Evolutionary conservation across 2,329 filamentous ascomycete species (phyloP).

Genomic region (Arachnomyces sp.): DNA sequence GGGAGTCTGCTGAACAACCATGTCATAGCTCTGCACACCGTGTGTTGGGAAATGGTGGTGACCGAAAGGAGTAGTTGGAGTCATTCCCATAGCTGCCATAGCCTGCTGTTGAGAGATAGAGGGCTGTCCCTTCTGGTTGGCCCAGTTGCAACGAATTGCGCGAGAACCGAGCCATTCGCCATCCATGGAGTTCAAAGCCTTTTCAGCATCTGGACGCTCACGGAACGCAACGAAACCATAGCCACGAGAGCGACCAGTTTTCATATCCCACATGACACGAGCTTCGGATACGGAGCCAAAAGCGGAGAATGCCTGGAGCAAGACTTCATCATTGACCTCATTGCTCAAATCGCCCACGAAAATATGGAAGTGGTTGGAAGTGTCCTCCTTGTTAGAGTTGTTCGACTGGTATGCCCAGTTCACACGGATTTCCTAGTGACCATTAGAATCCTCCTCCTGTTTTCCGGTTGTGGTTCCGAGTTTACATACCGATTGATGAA

Average conservation of each 20-base stretch:
- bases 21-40: constrained; percentile 93
- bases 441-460: not conserved
- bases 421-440: constrained; percentile 80
- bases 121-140: constrained; percentile 99
- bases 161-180: constrained; percentile 98
- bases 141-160: constrained; percentile 99
- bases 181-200: constrained; percentile 95
- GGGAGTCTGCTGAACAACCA: constrained; percentile 90
- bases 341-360: constrained; percentile 97
- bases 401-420: constrained; percentile 99
- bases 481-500: constrained; percentile 79
- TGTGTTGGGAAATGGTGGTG: constrained; percentile 98
- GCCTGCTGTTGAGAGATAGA: constrained; percentile 97
- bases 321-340: constrained; percentile 94
- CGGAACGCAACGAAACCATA: constrained; percentile 98
- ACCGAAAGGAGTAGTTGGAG: constrained; percentile 68
- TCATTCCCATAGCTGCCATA: constrained; percentile 97
- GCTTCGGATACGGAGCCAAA: constrained; percentile 96
- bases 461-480: not conserved
- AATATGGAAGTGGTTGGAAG: constrained; percentile 96
- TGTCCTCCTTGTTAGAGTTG: constrained; percentile 89
- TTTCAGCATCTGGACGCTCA: constrained; percentile 87
- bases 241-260: constrained; percentile 92
- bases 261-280: constrained; percentile 99
- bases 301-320: constrained; percentile 87